Conservation (phyloP, 768 basidiomycete species). For the Ramaria sp. region DNA sequence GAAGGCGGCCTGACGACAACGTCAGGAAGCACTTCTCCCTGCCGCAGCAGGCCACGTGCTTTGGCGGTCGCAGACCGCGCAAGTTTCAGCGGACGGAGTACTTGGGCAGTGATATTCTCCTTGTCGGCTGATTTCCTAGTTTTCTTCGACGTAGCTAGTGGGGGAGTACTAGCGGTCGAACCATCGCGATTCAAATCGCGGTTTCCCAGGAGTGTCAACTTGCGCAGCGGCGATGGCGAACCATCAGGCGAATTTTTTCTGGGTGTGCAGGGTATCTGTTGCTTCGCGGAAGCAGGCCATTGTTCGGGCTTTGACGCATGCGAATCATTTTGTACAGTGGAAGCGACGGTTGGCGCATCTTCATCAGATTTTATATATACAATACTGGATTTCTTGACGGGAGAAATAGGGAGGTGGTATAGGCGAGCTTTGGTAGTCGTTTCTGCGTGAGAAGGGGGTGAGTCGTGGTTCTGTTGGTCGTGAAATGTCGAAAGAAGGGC, state of each 20-base stretch:
- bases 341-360: conserved; percentile 18
- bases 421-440: conserved; percentile 12
- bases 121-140: conserved; percentile 26
- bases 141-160: conserved; percentile 49
- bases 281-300: conserved; percentile 3
- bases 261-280: conserved; percentile 3
- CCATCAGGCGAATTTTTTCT: background rate
- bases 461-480: conserved; percentile 17
- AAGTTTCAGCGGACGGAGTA: conserved; percentile 37
- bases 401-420: conserved; percentile 10
- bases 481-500: conserved; percentile 2
- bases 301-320: conserved; percentile 15
- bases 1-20: conserved; percentile 56
- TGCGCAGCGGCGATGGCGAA: conserved; percentile 3
- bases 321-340: conserved; percentile 14
- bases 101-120: conserved; percentile 25
- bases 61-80: conserved; percentile 53
- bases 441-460: conserved; percentile 16
- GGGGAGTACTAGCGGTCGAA: conserved; percentile 30
- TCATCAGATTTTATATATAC: conserved; percentile 54
- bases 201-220: conserved; percentile 48
- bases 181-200: conserved; percentile 32
- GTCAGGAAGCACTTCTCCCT: conserved; percentile 44
- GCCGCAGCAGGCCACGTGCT: conserved; percentile 44
- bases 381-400: conserved; percentile 44